These are phyloP conservation scores for Striga hermonthica DNA, from an alignment of 305 asterid genomes.

Conservation along the genomic window DNA sequence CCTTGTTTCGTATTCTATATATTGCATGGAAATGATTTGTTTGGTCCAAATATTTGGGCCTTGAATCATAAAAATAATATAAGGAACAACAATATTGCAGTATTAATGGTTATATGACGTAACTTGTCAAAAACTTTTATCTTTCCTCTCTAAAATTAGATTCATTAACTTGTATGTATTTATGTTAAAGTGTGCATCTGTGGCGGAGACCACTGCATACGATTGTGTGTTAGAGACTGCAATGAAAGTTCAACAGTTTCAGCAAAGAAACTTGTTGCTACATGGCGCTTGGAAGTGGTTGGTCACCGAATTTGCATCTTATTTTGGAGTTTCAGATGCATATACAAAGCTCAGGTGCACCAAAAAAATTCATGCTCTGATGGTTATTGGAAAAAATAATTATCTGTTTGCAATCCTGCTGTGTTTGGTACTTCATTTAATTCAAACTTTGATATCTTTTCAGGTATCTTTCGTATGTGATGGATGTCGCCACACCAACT, in stretches of 20 bases:
- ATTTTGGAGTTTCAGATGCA: conserved; percentile 92
- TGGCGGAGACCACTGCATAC: conserved; percentile 90
- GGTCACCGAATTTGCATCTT: conserved; percentile 80
- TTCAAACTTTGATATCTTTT: conserved; percentile 17
- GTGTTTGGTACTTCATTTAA: conserved; percentile 2
- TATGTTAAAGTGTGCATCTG: conserved; percentile 62
- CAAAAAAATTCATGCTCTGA: conserved; percentile 17
- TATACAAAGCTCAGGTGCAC: conserved; percentile 77
- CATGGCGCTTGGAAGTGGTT: conserved; percentile 92
- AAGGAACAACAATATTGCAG: background rate
- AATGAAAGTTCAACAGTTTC: conserved; percentile 83
- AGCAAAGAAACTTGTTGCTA: conserved; percentile 73
- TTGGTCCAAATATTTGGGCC: background rate
- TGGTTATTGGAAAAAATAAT: conserved; percentile 7
- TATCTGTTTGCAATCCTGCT: background rate
- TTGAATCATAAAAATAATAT: background rate
- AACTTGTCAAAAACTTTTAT: background rate
- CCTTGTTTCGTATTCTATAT: background rate
- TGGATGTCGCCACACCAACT: conserved; percentile 98
- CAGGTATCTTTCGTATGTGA: conserved; percentile 90
- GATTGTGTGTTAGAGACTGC: conserved; percentile 91
- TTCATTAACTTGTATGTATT: conserved; percentile 23
- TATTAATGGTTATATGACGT: background rate
- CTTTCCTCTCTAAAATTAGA: background rate
- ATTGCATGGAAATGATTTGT: background rate